Percentiles rank a stretch among this genome's conserved stretches.
These are phyloP conservation scores for Aspergillus pseudoglaucus DNA, from an alignment of 2,329 filamentous ascomycete species.

Conservation along the genomic window DNA sequence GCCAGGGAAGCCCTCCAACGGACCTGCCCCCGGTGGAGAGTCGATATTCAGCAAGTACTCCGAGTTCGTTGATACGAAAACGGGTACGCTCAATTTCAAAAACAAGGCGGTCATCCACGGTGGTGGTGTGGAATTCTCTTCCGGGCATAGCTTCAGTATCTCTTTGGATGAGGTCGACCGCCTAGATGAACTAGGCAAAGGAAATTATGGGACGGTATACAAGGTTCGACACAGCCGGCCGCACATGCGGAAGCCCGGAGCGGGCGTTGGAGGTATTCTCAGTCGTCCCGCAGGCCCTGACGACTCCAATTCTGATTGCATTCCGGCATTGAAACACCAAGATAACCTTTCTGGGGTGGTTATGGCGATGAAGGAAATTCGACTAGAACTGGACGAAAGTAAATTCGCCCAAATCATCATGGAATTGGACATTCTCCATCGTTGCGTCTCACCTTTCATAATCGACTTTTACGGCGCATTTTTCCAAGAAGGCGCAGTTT, in stretches of 20 bases:
- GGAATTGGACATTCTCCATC: slow-evolving; percentile 91
- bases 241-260: slow-evolving; percentile 53
- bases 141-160: slow-evolving; percentile 83
- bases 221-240: slow-evolving; percentile 83
- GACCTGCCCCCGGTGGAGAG: slow-evolving; percentile 19
- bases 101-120: slow-evolving; percentile 86
- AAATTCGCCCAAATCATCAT: slow-evolving; percentile 98
- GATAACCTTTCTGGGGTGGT: slow-evolving; percentile 55
- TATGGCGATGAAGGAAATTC: slow-evolving; percentile 99
- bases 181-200: slow-evolving; percentile 87
- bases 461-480: slow-evolving; percentile 99
- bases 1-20: slow-evolving; percentile 13
- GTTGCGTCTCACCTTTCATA: slow-evolving; percentile 90
- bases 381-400: slow-evolving; percentile 88
- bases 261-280: slow-evolving; percentile 56
- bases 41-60: slow-evolving; percentile 61
- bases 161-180: slow-evolving; percentile 94
- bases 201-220: slow-evolving; percentile 97
- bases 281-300: slow-evolving; percentile 26
- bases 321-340: slow-evolving; percentile 9
- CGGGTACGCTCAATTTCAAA: slow-evolving; percentile 85
- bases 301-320: slow-evolving; percentile 9
- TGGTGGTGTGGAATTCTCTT: slow-evolving; percentile 85
- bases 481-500: slow-evolving; percentile 97
- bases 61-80: slow-evolving; percentile 85